A percentile compares a stretch with the other conserved stretches of the same genome.
Conservation (phyloP, 2,329 filamentous ascomycete species). For the Arthroderma sp. region DNA sequence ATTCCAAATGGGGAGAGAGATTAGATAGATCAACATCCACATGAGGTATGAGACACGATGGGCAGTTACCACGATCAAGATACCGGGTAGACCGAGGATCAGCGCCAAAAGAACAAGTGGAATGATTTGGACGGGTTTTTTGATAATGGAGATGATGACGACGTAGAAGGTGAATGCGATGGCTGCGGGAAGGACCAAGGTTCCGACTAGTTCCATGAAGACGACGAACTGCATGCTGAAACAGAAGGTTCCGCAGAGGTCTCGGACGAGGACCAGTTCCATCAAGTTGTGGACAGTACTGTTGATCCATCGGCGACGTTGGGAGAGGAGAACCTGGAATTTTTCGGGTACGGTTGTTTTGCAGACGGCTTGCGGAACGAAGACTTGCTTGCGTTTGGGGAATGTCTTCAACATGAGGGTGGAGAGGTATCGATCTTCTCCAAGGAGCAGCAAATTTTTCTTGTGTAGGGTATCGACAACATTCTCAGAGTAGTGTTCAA, state of each 20-base stretch:
- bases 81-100: conserved; percentile 82
- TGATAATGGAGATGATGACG: conserved; percentile 73
- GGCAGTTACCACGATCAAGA: conserved; percentile 85
- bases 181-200: conserved; percentile 84
- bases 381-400: conserved; percentile 97
- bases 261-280: conserved; percentile 88
- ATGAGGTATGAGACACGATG: conserved; percentile 82
- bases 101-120: conserved; percentile 77
- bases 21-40: conserved; percentile 94
- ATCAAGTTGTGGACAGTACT: conserved; percentile 97
- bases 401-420: conserved; percentile 98
- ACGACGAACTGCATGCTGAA: conserved; percentile 99
- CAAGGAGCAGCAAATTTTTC: conserved; percentile 84
- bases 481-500: conserved; percentile 98
- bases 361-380: conserved; percentile 95
- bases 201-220: conserved; percentile 88
- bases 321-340: conserved; percentile 84
- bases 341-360: conserved; percentile 92
- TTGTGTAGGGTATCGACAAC: conserved; percentile 97
- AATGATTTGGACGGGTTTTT: conserved; percentile 66
- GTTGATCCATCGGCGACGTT: conserved; percentile 97
- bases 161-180: conserved; percentile 97
- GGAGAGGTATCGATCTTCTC: conserved; percentile 88
- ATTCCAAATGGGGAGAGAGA: conserved; percentile 94
- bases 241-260: conserved; percentile 96